phyloP scores from a whole-genome alignment of 495 filamentous ascomycete species.

The Aspergillus campestris region DNA sequence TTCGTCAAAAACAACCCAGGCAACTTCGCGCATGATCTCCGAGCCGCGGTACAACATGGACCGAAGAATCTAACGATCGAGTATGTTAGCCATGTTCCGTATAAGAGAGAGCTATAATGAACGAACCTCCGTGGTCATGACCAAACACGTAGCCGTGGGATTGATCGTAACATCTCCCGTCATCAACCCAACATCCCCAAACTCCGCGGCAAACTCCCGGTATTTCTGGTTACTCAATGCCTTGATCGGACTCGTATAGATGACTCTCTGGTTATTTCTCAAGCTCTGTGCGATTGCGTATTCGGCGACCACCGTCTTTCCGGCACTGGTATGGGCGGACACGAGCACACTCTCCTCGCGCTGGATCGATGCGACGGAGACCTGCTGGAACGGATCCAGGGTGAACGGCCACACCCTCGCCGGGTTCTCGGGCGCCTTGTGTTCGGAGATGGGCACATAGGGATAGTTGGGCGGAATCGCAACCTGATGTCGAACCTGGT shows the following conservation, averaged over 20 bases:
- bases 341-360: conserved; percentile 92
- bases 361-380: conserved; percentile 88
- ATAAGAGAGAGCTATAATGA: background rate
- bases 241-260: conserved; percentile 99
- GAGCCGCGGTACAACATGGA: conserved; percentile 98
- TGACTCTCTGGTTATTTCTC: conserved; percentile 93
- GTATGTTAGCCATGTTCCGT: background rate
- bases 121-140: conserved; percentile 87
- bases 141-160: conserved; percentile 91
- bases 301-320: conserved; percentile 96
- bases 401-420: conserved; percentile 80
- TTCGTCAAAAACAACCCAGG: conserved; percentile 96
- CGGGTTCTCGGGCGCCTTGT: conserved; percentile 75
- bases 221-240: conserved; percentile 98
- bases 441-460: conserved; percentile 85
- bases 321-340: conserved; percentile 93
- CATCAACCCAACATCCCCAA: conserved; percentile 96
- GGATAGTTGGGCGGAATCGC: conserved; percentile 87
- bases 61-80: conserved; percentile 60
- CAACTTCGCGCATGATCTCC: conserved; percentile 98
- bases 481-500: conserved; percentile 98
- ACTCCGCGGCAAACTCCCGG: conserved; percentile 88
- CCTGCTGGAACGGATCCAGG: conserved; percentile 92
- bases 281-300: conserved; percentile 97
- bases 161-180: conserved; percentile 99